Evolutionary conservation across 2,329 filamentous ascomycete species (phyloP), one percentile per base, ranked within the genome.

Genomic region (Talaromyces pinophilus): DNA sequence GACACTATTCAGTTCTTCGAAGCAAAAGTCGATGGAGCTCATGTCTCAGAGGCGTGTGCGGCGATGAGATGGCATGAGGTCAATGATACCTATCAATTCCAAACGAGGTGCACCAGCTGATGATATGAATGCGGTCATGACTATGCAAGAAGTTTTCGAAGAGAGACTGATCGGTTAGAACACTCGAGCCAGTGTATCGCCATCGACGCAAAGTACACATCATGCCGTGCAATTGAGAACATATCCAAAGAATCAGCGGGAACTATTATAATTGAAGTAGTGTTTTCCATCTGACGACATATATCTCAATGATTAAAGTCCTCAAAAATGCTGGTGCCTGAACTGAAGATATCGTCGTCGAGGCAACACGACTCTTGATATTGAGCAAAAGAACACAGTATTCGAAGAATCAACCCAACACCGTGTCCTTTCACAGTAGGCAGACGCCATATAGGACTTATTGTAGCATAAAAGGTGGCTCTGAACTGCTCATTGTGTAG

Each of bases 1-100:
- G 61, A 76, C 74, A 1, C 76, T 80, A 40, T 76, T 79, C 59
- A 73, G 73, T 6, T 72, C 69, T 1, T 78, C 75, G 25, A 74
- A 70, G n/a, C 65, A 68, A 60, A 71, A 78, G n/a, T 68, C 70
- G 5, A 63, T 68, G 42, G 64, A 68, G 25, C 68, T 67, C 44
- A 50, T 64, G 57, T 60, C 65, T 22, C 65, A 67, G 42, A 59
- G 55, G 60, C 65, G 65, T 33, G 44, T 22, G 38, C 44, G 52
- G 40, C 62, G 61, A 35, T 59, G 44, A 25, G 28, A 42, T 3
- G 17, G 22, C 19, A 54, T 61, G 46, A 57, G n/a, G 50, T 42
- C 25, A 25, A n/a, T 55, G 22, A 52, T 15, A 7, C 6, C 25
- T 25, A 19, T 46, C 42, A 19, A 11, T 19, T 40, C 38, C 7